A percentile compares a stretch with the other conserved stretches of the same genome.
Conservation (phyloP, 2,329 filamentous ascomycete genomes). For the Laburnicola sp. region DNA sequence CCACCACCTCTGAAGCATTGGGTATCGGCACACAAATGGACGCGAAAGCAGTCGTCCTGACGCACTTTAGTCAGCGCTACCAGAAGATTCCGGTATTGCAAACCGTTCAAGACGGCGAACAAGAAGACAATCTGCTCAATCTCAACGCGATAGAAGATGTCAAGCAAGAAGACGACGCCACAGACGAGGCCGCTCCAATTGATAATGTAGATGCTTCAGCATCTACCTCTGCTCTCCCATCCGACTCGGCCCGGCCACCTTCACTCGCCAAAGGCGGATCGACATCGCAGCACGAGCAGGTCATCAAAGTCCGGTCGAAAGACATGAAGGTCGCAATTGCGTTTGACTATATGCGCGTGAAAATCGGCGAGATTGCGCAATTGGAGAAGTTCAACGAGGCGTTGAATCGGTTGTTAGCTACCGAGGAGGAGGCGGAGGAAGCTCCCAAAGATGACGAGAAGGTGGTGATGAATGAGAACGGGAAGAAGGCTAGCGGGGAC, state of each 20-base stretch:
- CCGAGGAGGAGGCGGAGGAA: conserved; percentile 28
- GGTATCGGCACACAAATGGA: conserved; percentile 75
- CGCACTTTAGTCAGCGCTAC: conserved; percentile 95
- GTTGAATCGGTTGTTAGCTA: conserved; percentile 58
- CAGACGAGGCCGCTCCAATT: conserved; percentile 23
- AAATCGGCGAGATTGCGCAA: conserved; percentile 69
- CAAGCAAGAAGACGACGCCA: conserved; percentile 28
- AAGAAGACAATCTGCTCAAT: conserved; percentile 23
- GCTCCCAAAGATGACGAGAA: conserved; percentile 9
- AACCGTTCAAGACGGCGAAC: conserved; percentile 35
- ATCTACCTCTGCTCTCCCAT: conserved; percentile 6
- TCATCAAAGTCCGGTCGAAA: conserved; percentile 47
- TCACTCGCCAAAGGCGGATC: conserved; percentile 14
- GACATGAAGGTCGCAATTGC: conserved; percentile 71
- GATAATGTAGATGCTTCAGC: conserved; percentile 17
- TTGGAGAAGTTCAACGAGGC: conserved; percentile 66
- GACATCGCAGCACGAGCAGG: conserved; percentile 24
- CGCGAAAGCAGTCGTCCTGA: conserved; percentile 79
- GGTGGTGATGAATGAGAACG: conserved; percentile 26
- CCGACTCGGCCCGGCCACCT: conserved; percentile 11
- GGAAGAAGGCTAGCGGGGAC: conserved; percentile 37
- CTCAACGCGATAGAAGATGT: conserved; percentile 21
- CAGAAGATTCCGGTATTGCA: conserved; percentile 68
- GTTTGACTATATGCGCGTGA: conserved; percentile 78
- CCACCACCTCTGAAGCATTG: conserved; percentile 84